Conservation (phyloP, 345 rosid species). For the Conringia planisiliqua region DNA sequence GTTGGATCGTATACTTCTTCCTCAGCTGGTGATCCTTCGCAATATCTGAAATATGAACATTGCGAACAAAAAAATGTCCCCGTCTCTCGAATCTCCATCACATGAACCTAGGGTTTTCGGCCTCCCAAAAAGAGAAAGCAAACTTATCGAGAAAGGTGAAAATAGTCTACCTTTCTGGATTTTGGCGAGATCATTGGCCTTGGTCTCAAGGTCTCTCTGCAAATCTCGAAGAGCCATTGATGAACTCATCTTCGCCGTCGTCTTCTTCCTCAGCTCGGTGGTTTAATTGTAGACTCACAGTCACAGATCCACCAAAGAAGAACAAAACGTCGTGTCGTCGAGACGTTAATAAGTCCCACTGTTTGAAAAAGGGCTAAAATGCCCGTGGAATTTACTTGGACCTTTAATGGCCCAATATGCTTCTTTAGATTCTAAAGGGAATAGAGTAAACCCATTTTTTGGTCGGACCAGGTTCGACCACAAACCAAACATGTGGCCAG, state of each 20-base stretch:
- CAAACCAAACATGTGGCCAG: too few species aligned
- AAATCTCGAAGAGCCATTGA: slow-evolving; percentile 64
- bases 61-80: neutral
- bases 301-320: slow-evolving; percentile 17
- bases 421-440: neutral
- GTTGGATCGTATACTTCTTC: slow-evolving; percentile 92
- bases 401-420: slow-evolving; percentile 1
- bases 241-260: slow-evolving; percentile 50
- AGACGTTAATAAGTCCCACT: neutral
- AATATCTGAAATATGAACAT: slow-evolving; percentile 44
- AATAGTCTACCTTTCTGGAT: slow-evolving; percentile 63
- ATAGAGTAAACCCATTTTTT: neutral
- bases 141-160: neutral
- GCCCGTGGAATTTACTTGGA: neutral
- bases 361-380: neutral
- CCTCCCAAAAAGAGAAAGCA: neutral
- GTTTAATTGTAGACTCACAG: slow-evolving; percentile 8
- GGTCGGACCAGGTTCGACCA: too few species aligned
- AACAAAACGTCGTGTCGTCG: slow-evolving; percentile 1
- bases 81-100: neutral
- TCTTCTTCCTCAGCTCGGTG: neutral
- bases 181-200: slow-evolving; percentile 76
- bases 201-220: slow-evolving; percentile 79
- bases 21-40: slow-evolving; percentile 88
- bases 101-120: slow-evolving; percentile 7